Evolutionary conservation across 257 asterid species (phyloP).

Genomic region (Galeopsis tetrahit): DNA sequence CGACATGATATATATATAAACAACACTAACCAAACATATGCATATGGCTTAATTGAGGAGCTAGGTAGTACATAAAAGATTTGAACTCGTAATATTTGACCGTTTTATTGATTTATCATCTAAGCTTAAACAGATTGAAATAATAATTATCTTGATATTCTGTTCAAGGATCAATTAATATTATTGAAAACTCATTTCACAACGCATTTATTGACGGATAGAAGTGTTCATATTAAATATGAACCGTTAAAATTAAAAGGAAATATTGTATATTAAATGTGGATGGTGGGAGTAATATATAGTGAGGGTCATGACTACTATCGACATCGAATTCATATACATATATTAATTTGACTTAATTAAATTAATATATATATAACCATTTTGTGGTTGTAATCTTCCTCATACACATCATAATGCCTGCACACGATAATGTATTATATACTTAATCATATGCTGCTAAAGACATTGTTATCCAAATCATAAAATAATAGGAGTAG

Average conservation of each 20-base stretch:
- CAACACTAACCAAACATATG: too few relatives aligned
- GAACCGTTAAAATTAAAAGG: too few relatives aligned
- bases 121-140: not conserved
- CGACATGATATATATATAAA: too few relatives aligned
- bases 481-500: not conserved
- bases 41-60: not conserved
- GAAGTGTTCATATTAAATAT: too few relatives aligned
- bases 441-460: slow-evolving; percentile 7
- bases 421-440: slow-evolving; percentile 31
- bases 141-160: too few relatives aligned
- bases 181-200: too few relatives aligned
- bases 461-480: not conserved
- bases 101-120: not conserved
- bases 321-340: slow-evolving; percentile 22
- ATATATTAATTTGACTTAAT: slow-evolving; percentile 31
- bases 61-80: too few relatives aligned
- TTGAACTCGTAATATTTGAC: not conserved
- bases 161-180: too few relatives aligned
- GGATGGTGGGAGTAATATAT: too few relatives aligned
- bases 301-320: slow-evolving; percentile 4
- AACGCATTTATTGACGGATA: too few relatives aligned
- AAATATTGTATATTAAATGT: too few relatives aligned
- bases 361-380: not conserved
- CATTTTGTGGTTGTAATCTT: slow-evolving; percentile 30
- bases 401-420: slow-evolving; percentile 32